Evolutionary conservation across 2,329 filamentous ascomycete genomes (phyloP), one percentile per base, ranked within the genome.

Genomic region (Thermothelomyces thermophilus): DNA sequence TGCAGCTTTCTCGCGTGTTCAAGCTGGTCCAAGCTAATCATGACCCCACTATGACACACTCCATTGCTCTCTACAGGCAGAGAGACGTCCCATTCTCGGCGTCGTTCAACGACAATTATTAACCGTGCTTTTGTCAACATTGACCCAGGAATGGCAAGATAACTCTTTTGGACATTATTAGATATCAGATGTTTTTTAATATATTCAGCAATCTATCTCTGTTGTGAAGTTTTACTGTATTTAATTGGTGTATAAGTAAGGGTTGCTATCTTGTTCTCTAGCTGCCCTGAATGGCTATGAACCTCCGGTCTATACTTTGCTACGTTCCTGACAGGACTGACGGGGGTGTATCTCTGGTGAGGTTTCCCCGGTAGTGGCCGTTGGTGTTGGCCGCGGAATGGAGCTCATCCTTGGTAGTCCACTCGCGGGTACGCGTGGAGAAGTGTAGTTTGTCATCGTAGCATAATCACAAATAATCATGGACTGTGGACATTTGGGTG

Each of bases 21-120:
- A 28, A 17, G 14, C 13, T 34, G 22, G 22, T 36, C 34, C 20
- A 43, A 50, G 28, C 30, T 20, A 40, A 35, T 17, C 17, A 22
- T 13, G 36, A 45, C 47, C 42, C 49, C 53, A 48, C 53, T 28
- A 45, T 50, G 50, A 48, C 43, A 55, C 42, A 52, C 31, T 20
- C 14, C 13, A 13, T n/a, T 28, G 7, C 11, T 22, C 36, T 39
- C 11, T 11, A 11, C 13, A 22, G 13, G 10, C 14, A 22, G 17
- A 16, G 20, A 3, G 35, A 39, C 36, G 11, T n/a, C 36, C 19
- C 22, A 14, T 19, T 14, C n/a, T 16, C n/a, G n/a, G 9, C 17
- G 3, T n/a, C 8, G 5, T 17, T 17, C n/a, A 9, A n/a, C n/a
- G n/a, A n/a, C n/a, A n/a, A n/a, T n/a, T n/a, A n/a, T n/a, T n/a